Conservation (phyloP, 768 basidiomycete genomes). For the Kwoniella shandongensis region DNA sequence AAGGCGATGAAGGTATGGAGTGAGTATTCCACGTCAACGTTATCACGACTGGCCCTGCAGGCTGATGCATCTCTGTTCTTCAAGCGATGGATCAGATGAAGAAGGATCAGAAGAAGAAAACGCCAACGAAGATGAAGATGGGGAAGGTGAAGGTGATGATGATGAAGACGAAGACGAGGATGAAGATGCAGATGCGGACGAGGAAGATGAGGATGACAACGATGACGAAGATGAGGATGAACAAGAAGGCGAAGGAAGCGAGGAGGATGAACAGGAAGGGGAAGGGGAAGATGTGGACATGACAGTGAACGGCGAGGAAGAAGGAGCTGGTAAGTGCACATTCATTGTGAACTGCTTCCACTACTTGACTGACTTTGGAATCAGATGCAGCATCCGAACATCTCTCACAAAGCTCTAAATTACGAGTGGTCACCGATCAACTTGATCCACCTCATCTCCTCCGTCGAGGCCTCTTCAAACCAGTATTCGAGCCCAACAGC, state of each 20-base stretch:
- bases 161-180: conserved; percentile 35
- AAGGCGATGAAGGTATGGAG: conserved; percentile 52
- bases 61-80: neutral
- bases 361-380: conserved; percentile 13
- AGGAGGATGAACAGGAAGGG: conserved; percentile 46
- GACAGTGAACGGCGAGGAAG: conserved; percentile 30
- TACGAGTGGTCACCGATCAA: conserved; percentile 1
- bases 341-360: no score
- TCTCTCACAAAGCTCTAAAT: conserved; percentile 16
- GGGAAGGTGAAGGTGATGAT: conserved; percentile 56
- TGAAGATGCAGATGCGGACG: neutral
- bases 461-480: conserved; percentile 49
- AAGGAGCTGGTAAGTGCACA: conserved; percentile 30
- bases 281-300: conserved; percentile 33
- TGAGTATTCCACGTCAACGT: conserved; percentile 11
- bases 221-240: conserved; percentile 18
- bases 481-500: conserved; percentile 25
- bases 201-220: conserved; percentile 19
- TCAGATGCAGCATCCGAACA: conserved; percentile 3
- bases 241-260: conserved; percentile 57
- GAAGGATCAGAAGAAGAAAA: conserved; percentile 15
- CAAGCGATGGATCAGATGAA: conserved; percentile 17
- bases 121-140: conserved; percentile 8
- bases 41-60: no score
- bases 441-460: conserved; percentile 46